Base-by-base conservation (phyloP, 2,329 filamentous ascomycete genomes). In the Aureobasidium sp. region DNA sequence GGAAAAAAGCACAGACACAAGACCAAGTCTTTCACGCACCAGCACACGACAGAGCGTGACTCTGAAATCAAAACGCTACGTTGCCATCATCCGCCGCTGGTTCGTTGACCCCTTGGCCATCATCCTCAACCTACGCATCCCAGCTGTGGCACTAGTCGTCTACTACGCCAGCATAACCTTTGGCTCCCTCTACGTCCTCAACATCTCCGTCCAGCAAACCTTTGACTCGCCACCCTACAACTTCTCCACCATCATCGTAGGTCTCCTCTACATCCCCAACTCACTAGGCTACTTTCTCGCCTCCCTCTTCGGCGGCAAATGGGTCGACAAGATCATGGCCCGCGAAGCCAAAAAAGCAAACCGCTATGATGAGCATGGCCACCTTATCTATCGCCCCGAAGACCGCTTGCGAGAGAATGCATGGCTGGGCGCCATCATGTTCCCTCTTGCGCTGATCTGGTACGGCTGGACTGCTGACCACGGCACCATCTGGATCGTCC, bases 371-470 rank as follows among this genome's bases (percentile, higher is more conserved):
- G 81, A 80, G 39, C 74, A 83, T 41, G 89, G 89, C 15, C 82
- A 81, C 63, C 77, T 90, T 22, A 76, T 90, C 11, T 88, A 85
- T 69, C 78, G 84, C 2, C 90, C 90, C 0, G 90, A 94, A 74
- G 90, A 95, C 72, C 83, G 90, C 14, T 89, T 94, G 84, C 80
- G 86, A 47, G 88, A 93, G 70, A 94, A 95, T 70, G 87, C 88
- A 2, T 93, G 87, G 87, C 73, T 92, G 0, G 87, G 87, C 3
- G 86, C 86, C 0, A 77, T 85, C 3, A 67, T 92, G 49, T 92
- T 88, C 67, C 90, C 90, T 0, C 78, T 79, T 0, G 86, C 86
- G 0, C 73, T 94, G 64, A 77, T 94, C 31, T 86, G 86, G 78
- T 94, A 90, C 70, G 90, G 90, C 4, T 95, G 90, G 90, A 82